Percentiles rank a stretch among this genome's conserved stretches.
Conservation (phyloP, 108 stramenopile genomes). For the Cyclotella baltica region DNA sequence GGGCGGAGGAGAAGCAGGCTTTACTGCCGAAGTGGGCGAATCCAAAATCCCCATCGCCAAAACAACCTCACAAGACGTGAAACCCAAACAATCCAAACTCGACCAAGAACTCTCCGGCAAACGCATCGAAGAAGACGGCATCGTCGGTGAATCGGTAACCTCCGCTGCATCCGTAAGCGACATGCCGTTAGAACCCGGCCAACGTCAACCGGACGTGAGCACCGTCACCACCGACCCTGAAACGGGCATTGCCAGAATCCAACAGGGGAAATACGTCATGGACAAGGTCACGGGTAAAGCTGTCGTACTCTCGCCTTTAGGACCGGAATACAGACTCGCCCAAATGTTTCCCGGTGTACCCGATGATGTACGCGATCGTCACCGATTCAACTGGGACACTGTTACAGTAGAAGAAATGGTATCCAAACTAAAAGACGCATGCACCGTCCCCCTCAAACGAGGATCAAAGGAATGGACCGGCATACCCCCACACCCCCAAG, state of each 20-base stretch:
- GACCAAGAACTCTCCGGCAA: constrained; percentile 42
- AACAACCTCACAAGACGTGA: constrained; percentile 1
- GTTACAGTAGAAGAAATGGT: constrained; percentile 78
- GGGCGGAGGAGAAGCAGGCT: constrained; percentile 44
- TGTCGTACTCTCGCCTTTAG: constrained; percentile 67
- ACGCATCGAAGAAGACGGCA: constrained; percentile 46
- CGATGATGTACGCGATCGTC: constrained; percentile 63
- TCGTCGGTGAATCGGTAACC: constrained; percentile 41
- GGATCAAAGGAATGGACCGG: constrained; percentile 48
- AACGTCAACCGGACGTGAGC: constrained; percentile 71
- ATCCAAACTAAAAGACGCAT: constrained; percentile 62
- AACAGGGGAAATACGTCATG: constrained; percentile 84
- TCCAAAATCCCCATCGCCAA: constrained; percentile 46
- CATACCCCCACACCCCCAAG: constrained; percentile 64
- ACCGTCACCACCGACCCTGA: constrained; percentile 82
- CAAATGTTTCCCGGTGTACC: constrained; percentile 88
- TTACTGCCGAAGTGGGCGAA: constrained; percentile 27
- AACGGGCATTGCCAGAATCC: constrained; percentile 78
- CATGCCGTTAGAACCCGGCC: constrained; percentile 53
- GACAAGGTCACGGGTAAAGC: constrained; percentile 87
- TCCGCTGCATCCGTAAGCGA: constrained; percentile 48
- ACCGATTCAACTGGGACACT: constrained; percentile 72
- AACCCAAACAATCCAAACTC: constrained; percentile 38
- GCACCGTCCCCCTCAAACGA: constrained; percentile 54
- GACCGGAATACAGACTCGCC: constrained; percentile 81